phyloP scores from a whole-genome alignment of 2,329 filamentous ascomycete species.

The Pseudogymnoascus sp. region DNA sequence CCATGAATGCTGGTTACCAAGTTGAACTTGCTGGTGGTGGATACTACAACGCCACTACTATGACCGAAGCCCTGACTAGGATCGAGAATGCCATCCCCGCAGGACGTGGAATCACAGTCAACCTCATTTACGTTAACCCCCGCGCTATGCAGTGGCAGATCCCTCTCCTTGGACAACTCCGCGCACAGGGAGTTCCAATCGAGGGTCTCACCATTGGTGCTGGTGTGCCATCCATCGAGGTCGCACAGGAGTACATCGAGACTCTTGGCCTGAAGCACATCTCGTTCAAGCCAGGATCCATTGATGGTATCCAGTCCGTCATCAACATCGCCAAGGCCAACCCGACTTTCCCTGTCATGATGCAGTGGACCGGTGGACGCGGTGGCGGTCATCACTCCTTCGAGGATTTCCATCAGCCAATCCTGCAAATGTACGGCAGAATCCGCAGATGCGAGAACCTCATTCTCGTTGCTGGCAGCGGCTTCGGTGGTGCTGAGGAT shows the following conservation, averaged over 20 bases:
- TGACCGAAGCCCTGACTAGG: constrained; percentile 75
- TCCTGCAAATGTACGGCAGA: constrained; percentile 82
- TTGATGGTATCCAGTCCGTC: constrained; percentile 78
- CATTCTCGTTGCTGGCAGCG: constrained; percentile 80
- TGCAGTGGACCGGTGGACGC: constrained; percentile 92
- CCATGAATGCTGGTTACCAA: constrained; percentile 92
- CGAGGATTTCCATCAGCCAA: constrained; percentile 89
- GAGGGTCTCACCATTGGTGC: constrained; percentile 89
- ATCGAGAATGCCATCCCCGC: constrained; percentile 78
- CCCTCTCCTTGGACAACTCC: constrained; percentile 68
- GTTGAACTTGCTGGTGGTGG: constrained; percentile 85
- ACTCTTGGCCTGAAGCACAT: constrained; percentile 91
- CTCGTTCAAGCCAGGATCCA: constrained; percentile 84
- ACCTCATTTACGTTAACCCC: constrained; percentile 86
- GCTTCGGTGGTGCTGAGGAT: constrained; percentile 82
- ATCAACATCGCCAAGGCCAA: constrained; percentile 94
- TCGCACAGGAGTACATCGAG: constrained; percentile 87
- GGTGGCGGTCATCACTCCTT: constrained; percentile 92
- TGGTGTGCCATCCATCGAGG: constrained; percentile 86
- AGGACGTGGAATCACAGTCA: constrained; percentile 80
- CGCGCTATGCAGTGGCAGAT: constrained; percentile 90
- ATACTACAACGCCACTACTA: constrained; percentile 73
- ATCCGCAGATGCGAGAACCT: constrained; percentile 82
- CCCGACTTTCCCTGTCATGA: constrained; percentile 80
- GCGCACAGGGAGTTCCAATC: constrained; percentile 79